Base-by-base conservation (phyloP, 108 stramenopile species). In the Parmales sp. region DNA sequence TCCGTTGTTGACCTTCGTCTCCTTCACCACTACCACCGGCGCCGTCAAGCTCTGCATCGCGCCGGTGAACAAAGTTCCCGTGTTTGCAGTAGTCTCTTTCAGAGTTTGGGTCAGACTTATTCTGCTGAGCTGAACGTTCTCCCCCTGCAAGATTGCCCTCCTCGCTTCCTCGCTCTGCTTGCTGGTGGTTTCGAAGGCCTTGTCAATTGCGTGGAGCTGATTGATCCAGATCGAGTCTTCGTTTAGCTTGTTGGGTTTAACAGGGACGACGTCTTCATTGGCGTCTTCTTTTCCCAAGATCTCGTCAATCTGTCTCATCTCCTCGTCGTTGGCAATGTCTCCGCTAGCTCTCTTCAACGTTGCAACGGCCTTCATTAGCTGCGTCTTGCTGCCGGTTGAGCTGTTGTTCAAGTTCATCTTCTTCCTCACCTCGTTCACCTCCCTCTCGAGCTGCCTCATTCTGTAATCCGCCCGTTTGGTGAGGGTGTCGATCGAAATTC, bases 401-500 rank as follows among this genome's bases (percentile, higher is more conserved):
- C 92, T 83, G 69, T 91, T 93, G 4, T 83, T 76, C 49, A 93
- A 91, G 63, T 82, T 78, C 46, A 92, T 43, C 37, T 81, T 82
- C 66, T 92, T 92, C 67, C 89, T 86, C 20, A 89, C 80, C 11
- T 83, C 82, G 63, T 92, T 89, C 20, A 88, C 73, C 69, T 93
- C 92, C 63, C 84, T 79, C 68, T 91, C 92, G 84, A 91, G 82
- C 72, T 88, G 87, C n/a, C 88, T 78, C 78, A 93, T 87, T 28
- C 92, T 76, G 75, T 93, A 91, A 68, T 90, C 92, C 41, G 78
- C 78, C 31, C 92, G 84, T 69, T 91, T 93, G 4, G 84, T 76
- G 45, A 93, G 90, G 63, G 80, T 78, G 26, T 84, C 80, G 23
- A 80, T 88, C 37, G 84, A 89, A 88, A 93, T 93, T 8, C 88